Percentiles rank a stretch among this genome's conserved stretches.
These are phyloP conservation scores for Excoecaria agallocha DNA, from an alignment of 345 rosid genomes.

Conservation along the genomic window DNA sequence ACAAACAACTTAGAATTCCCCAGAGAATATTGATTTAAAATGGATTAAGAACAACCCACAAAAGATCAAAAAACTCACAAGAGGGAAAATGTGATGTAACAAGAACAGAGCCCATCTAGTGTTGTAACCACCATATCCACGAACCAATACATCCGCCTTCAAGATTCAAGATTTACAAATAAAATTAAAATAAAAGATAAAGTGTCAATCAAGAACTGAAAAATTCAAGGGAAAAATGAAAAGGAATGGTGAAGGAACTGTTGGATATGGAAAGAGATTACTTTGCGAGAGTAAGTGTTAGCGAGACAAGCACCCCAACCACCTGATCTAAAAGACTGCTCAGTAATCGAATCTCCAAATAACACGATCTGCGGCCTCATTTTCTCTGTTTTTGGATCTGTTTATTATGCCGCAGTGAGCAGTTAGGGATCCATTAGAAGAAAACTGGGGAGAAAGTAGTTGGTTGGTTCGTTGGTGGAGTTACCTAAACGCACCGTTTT, in stretches of 20 bases:
- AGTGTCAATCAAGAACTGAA: background rate
- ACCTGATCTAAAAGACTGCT: slow-evolving; percentile 68
- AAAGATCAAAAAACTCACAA: slow-evolving; percentile 29
- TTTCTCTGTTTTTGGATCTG: background rate
- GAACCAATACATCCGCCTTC: slow-evolving; percentile 73
- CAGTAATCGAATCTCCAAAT: slow-evolving; percentile 90
- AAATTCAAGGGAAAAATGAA: background rate
- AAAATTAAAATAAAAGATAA: background rate
- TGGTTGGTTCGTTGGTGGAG: background rate
- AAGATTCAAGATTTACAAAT: background rate
- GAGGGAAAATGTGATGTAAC: slow-evolving; percentile 69
- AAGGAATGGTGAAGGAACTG: background rate
- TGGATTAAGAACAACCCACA: background rate
- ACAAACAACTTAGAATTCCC: slow-evolving; percentile 8
- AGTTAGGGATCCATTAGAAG: background rate
- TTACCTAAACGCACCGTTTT: background rate
- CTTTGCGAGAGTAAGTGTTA: slow-evolving; percentile 82
- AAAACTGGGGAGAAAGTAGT: background rate
- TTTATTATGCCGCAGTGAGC: no score
- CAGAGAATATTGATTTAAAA: background rate
- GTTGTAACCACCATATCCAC: slow-evolving; percentile 95
- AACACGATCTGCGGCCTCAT: slow-evolving; percentile 77
- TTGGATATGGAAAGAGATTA: background rate
- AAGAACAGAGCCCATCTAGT: slow-evolving; percentile 90
- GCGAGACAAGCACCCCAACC: slow-evolving; percentile 92